phyloP scores from a whole-genome alignment of 257 asterid species.

The Henckelia pumila region DNA sequence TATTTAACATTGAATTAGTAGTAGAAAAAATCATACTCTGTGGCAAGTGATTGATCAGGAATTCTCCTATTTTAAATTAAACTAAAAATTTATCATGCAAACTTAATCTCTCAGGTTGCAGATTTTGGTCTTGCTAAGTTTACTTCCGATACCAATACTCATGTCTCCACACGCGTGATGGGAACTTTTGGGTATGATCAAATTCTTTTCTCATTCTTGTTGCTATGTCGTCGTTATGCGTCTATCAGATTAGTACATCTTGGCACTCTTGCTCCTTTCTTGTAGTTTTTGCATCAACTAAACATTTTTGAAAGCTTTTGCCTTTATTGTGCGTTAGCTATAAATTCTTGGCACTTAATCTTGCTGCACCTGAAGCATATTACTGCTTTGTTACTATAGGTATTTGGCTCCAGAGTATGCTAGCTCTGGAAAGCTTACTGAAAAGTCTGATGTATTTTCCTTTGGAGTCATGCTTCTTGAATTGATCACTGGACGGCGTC shows the following conservation, averaged over 20 bases:
- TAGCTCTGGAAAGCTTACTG: constrained; percentile 85
- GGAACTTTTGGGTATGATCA: constrained; percentile 83
- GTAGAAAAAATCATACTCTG: neutral
- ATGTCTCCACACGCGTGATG: constrained; percentile 92
- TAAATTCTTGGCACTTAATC: neutral
- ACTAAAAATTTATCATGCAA: neutral
- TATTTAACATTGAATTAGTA: neutral
- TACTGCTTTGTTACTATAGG: constrained; percentile 30
- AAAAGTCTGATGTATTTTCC: constrained; percentile 92
- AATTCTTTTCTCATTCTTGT: constrained; percentile 1
- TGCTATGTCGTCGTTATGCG: neutral
- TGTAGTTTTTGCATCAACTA: neutral
- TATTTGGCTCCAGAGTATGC: constrained; percentile 99
- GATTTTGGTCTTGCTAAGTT: constrained; percentile 92
- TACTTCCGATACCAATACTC: constrained; percentile 68
- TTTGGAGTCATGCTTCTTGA: constrained; percentile 92
- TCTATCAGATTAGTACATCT: neutral
- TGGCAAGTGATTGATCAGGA: neutral
- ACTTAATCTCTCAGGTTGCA: constrained; percentile 67
- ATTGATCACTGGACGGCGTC: constrained; percentile 89
- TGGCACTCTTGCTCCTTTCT: neutral
- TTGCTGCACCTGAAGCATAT: constrained; percentile 11
- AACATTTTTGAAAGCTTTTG: neutral
- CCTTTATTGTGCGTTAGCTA: neutral
- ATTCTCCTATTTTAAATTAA: neutral